A percentile compares a stretch with the other conserved stretches of the same genome.
phyloP scores from a whole-genome alignment of 2,329 filamentous ascomycete genomes.

The Trichoderma sp. region DNA sequence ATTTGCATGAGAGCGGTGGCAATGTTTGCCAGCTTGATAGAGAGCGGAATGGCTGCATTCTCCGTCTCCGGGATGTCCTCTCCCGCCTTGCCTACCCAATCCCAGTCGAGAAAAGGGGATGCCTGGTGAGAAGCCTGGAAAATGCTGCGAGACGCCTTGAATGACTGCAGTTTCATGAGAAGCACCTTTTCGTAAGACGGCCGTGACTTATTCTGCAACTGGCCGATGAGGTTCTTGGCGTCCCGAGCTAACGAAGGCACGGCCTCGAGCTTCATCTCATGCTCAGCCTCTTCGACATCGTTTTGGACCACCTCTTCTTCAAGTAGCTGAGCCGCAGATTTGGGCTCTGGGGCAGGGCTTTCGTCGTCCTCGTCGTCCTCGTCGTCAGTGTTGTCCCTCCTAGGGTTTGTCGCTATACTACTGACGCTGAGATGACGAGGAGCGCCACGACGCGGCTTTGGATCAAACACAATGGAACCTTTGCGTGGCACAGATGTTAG shows the following conservation, averaged over 20 bases:
- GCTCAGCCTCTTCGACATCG: slow-evolving; percentile 22
- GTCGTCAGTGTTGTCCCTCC: slow-evolving; percentile 23
- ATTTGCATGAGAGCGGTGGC: slow-evolving; percentile 34
- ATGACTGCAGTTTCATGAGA: slow-evolving; percentile 28
- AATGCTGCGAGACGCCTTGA: slow-evolving; percentile 27
- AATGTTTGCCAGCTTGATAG: slow-evolving; percentile 36
- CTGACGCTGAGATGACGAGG: slow-evolving; percentile 18
- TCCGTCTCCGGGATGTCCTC: background rate
- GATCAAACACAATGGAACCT: slow-evolving; percentile 20
- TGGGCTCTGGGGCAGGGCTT: background rate
- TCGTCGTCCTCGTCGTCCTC: slow-evolving; percentile 9
- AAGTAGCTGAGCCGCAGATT: background rate
- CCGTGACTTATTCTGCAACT: slow-evolving; percentile 24
- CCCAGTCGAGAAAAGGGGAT: slow-evolving; percentile 31
- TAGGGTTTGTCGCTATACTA: slow-evolving; percentile 23
- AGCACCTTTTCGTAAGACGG: slow-evolving; percentile 25
- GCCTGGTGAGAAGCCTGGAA: slow-evolving; percentile 25
- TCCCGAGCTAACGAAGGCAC: slow-evolving; percentile 30
- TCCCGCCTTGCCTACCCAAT: slow-evolving; percentile 18
- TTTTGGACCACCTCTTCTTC: background rate
- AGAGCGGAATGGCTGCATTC: slow-evolving; percentile 8
- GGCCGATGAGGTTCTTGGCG: slow-evolving; percentile 29
- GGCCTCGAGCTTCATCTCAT: slow-evolving; percentile 26
- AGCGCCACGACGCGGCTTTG: slow-evolving; percentile 27
- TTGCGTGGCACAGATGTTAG: slow-evolving; percentile 7